Evolutionary conservation across 441 rosid species (phyloP).

Genomic region (Hypseocharis bilobata): DNA sequence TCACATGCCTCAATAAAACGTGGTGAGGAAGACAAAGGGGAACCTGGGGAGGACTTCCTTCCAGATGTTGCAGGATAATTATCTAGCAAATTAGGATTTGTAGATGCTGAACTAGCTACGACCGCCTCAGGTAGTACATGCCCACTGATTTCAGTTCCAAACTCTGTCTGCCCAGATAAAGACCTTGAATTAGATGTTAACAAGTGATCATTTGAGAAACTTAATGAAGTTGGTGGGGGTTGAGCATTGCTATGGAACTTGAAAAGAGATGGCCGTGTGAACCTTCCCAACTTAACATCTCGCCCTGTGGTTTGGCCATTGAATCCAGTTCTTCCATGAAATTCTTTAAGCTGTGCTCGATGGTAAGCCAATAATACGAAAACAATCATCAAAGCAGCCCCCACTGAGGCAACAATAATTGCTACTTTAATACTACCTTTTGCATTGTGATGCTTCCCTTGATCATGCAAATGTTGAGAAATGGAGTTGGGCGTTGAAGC

Average conservation of each 20-base stretch:
- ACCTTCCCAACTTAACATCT: conserved; percentile 49
- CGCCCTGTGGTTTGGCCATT: conserved; percentile 35
- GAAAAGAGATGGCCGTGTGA: conserved; percentile 54
- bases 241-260: conserved; percentile 51
- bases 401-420: conserved; percentile 63
- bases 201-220: conserved; percentile 83
- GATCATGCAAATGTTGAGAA: conserved; percentile 13
- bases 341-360: conserved; percentile 53
- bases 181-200: conserved; percentile 73
- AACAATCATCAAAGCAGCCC: conserved; percentile 50
- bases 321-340: conserved; percentile 51
- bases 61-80: conserved; percentile 50
- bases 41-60: conserved; percentile 64
- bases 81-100: conserved; percentile 52
- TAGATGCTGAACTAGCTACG: conserved; percentile 30
- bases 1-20: conserved; percentile 46
- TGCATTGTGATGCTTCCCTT: conserved; percentile 31
- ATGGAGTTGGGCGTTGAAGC: conserved; percentile 21
- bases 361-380: conserved; percentile 66
- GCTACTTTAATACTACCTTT: conserved; percentile 48
- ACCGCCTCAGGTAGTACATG: conserved; percentile 32
- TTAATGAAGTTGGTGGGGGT: conserved; percentile 49
- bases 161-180: conserved; percentile 52
- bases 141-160: conserved; percentile 53
- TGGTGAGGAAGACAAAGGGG: conserved; percentile 71